A percentile compares a stretch with the other conserved stretches of the same genome.
Conservation (phyloP, 208 protist species). For the Kentomonas sorsogonicus region DNA sequence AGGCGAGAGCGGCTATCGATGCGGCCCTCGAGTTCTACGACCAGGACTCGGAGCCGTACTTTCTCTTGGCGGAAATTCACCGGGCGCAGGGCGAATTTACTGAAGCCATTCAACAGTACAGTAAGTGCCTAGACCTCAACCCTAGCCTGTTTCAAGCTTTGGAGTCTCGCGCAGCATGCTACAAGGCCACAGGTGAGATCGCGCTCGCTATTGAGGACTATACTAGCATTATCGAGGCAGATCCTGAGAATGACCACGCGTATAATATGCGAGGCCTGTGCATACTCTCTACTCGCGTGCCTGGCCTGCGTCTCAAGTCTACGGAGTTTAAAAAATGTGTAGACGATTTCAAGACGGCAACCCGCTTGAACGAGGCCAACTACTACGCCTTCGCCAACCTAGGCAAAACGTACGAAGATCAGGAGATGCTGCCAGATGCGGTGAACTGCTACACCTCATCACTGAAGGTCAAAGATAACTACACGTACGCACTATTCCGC, state of each 20-base stretch:
- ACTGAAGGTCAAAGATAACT: slow-evolving; percentile 67
- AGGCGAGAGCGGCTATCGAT: slow-evolving; percentile 71
- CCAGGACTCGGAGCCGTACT: slow-evolving; percentile 45
- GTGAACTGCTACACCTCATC: slow-evolving; percentile 68
- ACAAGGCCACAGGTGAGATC: slow-evolving; percentile 53
- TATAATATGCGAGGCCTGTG: slow-evolving; percentile 91
- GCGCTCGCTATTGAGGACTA: slow-evolving; percentile 84
- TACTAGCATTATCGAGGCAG: slow-evolving; percentile 72
- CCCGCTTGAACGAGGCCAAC: slow-evolving; percentile 89
- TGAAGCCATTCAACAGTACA: slow-evolving; percentile 77
- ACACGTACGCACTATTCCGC: slow-evolving; percentile 64
- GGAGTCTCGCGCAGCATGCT: slow-evolving; percentile 68
- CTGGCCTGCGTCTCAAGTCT: slow-evolving; percentile 63
- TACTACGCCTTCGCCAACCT: slow-evolving; percentile 91
- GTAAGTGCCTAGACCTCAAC: slow-evolving; percentile 68
- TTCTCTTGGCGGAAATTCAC: slow-evolving; percentile 62
- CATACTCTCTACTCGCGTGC: slow-evolving; percentile 56
- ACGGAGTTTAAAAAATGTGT: slow-evolving; percentile 69
- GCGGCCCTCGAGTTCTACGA: slow-evolving; percentile 75
- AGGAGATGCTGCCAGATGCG: slow-evolving; percentile 64
- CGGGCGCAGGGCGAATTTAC: slow-evolving; percentile 47
- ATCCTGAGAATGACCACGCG: slow-evolving; percentile 87
- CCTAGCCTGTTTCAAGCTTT: slow-evolving; percentile 48
- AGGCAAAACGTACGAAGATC: slow-evolving; percentile 82
- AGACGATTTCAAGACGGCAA: slow-evolving; percentile 75